Base-by-base conservation (phyloP, 2,329 filamentous ascomycete genomes). In the Ophiostoma populinum region DNA sequence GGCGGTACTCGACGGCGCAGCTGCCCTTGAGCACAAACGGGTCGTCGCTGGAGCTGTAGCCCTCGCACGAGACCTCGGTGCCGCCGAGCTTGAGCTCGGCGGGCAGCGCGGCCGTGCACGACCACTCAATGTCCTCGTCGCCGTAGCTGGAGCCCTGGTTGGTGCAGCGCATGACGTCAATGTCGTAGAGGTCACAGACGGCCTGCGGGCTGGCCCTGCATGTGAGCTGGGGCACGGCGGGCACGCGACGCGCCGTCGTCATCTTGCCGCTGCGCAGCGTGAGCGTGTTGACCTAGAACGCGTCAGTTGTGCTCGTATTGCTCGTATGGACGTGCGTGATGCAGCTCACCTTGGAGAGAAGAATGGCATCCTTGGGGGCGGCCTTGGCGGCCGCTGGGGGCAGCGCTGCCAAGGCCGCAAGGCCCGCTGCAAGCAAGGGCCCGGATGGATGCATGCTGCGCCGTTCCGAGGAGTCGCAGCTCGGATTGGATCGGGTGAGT, bases 31-130 rank as follows among this genome's bases (percentile, higher is more conserved):
- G 59, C n/a, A 95, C 69, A 53, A 83, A 92, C 0, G 73, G 72
- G 52, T 95, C 90, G 31, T 87, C 71, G 1, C 76, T 57, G 11
- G 61, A 64, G 39, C 69, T 61, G 57, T 93, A 95, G 9, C 90
- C 87, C 51, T 98, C 87, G 55, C 90, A 98, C 9, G 85, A 63
- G 37, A 95, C 87, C 42, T 95, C 86, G 9, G 87, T 94, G 41
- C 70, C 67, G 38, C 82, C 86, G 19, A 95, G 70, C 55, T 68
- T 69, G 42, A 78, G 63, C 48, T 75, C 67, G 16, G 63, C 57
- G 1, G 74, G 73, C 12, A 78, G 53, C 2, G 57, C 54, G 0
- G 73, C 70, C 6, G 71, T 72, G 57, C 87, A 98, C 19, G 80
- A 81, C 87, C 87, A 98, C 57, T 93, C 77, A 24, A 94, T 67